Conservation (phyloP, 345 rosid species). For the Theobroma cacao region DNA sequence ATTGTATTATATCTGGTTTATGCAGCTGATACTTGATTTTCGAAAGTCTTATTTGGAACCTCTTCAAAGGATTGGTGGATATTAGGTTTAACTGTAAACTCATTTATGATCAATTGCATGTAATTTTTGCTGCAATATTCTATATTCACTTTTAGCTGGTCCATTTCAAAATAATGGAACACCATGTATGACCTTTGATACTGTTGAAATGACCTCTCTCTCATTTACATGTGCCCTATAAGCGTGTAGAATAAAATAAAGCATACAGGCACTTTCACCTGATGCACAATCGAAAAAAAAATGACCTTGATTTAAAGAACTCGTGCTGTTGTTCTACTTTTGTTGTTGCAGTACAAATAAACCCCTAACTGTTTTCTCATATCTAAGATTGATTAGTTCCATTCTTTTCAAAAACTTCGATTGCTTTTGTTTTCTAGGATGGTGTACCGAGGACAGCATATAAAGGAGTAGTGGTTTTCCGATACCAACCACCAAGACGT, state of each 20-base stretch:
- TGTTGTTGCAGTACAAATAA: neutral
- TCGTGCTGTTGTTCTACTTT: neutral
- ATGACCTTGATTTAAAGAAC: neutral
- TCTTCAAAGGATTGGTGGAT: neutral
- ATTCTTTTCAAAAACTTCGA: neutral
- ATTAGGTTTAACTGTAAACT: neutral
- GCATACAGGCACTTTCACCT: neutral
- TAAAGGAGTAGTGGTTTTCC: slow-evolving; percentile 86
- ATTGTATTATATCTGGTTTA: neutral
- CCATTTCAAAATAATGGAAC: neutral
- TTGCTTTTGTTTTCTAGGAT: slow-evolving; percentile 44
- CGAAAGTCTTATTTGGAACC: neutral
- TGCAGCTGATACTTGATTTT: neutral
- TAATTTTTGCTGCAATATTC: neutral
- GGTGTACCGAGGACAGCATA: slow-evolving; percentile 96
- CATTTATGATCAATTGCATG: neutral
- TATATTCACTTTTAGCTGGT: neutral
- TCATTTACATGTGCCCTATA: neutral
- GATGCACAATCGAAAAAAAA: neutral
- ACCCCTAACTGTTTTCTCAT: neutral
- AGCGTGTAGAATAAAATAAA: neutral
- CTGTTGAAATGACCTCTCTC: neutral
- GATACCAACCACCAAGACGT: slow-evolving; percentile 57
- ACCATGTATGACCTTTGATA: neutral
- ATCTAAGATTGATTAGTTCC: neutral